A percentile compares a stretch with the other conserved stretches of the same genome.
These are phyloP conservation scores for Pyrenopolyporus hunteri DNA, from an alignment of 495 filamentous ascomycete genomes.

Conservation along the genomic window DNA sequence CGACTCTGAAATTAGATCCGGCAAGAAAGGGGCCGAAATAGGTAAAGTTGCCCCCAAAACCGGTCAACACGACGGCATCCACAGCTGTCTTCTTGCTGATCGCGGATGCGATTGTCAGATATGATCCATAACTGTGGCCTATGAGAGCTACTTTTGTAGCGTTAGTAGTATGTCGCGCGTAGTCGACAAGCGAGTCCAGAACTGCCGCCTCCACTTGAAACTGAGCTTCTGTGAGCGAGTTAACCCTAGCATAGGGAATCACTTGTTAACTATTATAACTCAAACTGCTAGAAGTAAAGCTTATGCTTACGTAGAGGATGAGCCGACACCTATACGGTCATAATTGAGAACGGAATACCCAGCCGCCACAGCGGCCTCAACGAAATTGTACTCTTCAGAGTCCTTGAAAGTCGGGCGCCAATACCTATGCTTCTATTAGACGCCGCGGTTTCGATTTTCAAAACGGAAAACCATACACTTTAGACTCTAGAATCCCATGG, in stretches of 20 bases:
- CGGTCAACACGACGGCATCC: constrained; percentile 36
- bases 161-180: constrained; percentile 26
- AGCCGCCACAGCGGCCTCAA: constrained; percentile 56
- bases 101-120: constrained; percentile 34
- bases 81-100: constrained; percentile 19
- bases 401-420: constrained; percentile 26
- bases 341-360: constrained; percentile 61
- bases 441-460: background rate
- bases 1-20: constrained; percentile 33
- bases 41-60: constrained; percentile 35
- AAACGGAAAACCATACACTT: constrained; percentile 19
- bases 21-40: constrained; percentile 39
- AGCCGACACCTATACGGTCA: constrained; percentile 64
- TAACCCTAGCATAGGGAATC: background rate
- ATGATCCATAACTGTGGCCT: constrained; percentile 43
- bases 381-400: constrained; percentile 60
- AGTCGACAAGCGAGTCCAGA: constrained; percentile 35
- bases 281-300: too few relatives aligned
- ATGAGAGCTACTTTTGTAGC: constrained; percentile 38
- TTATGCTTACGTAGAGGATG: constrained; percentile 52
- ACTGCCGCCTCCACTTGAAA: constrained; percentile 41
- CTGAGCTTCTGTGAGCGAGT: constrained; percentile 34
- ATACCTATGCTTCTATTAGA: constrained; percentile 25
- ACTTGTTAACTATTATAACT: background rate
- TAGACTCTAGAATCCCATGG: constrained; percentile 41